Conservation (phyloP, 805 yeast species). For the Wickerhamiella allomyrinae region DNA sequence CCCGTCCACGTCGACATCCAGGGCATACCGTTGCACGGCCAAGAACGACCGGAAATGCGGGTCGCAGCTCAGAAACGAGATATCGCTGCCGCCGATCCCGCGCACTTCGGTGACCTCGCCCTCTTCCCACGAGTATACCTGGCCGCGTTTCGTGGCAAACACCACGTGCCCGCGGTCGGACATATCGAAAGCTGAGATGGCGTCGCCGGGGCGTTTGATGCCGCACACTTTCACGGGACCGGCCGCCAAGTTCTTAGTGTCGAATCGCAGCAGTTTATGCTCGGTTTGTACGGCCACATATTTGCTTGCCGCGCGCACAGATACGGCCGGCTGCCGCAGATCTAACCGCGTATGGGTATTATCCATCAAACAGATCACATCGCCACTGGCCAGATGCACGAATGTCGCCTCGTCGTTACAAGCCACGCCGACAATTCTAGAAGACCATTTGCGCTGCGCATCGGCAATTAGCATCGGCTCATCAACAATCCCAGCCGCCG, state of each 20-base stretch:
- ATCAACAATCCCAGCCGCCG: slow-evolving; percentile 4
- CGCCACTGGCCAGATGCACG: slow-evolving; percentile 10
- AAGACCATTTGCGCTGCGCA: background rate
- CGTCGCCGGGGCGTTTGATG: slow-evolving; percentile 8
- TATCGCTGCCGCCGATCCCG: slow-evolving; percentile 7
- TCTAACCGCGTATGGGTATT: background rate
- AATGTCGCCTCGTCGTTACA: slow-evolving; percentile 12
- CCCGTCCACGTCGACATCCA: background rate
- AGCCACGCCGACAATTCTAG: slow-evolving; percentile 8
- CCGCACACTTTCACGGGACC: slow-evolving; percentile 9
- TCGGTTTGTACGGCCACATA: slow-evolving; percentile 8
- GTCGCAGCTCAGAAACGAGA: slow-evolving; percentile 11
- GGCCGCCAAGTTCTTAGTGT: background rate
- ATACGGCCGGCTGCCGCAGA: slow-evolving; percentile 3
- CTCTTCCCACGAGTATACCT: slow-evolving; percentile 12
- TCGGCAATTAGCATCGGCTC: slow-evolving; percentile 10
- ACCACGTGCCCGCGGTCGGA: slow-evolving; percentile 13
- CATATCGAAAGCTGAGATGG: slow-evolving; percentile 10
- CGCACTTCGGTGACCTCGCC: slow-evolving; percentile 7
- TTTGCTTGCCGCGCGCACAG: slow-evolving; percentile 9
- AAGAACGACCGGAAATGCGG: slow-evolving; percentile 8
- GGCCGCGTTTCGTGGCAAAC: slow-evolving; percentile 12
- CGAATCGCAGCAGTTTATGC: slow-evolving; percentile 7
- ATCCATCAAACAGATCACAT: slow-evolving; percentile 3
- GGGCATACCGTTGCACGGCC: slow-evolving; percentile 7